Evolutionary conservation across 2,329 filamentous ascomycete genomes (phyloP).

Genomic region (Pyrenochaeta sp.): DNA sequence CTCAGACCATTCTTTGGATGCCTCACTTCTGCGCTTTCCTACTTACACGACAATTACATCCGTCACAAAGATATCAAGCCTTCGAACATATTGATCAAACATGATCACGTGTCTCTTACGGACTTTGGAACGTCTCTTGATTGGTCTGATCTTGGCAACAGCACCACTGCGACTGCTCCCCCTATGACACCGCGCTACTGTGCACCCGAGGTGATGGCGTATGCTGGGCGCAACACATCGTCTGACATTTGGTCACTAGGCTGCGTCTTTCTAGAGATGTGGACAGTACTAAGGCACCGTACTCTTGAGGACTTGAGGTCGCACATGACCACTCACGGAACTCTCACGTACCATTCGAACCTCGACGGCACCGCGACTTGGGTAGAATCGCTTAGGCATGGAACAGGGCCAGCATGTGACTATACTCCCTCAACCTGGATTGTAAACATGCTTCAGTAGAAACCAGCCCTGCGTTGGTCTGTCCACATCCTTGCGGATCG

Average conservation of each 20-base stretch:
- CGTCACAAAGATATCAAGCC: constrained; percentile 33
- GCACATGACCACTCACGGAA: no score
- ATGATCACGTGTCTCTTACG: constrained; percentile 21
- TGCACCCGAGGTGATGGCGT: constrained; percentile 29
- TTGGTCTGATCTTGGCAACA: constrained; percentile 19
- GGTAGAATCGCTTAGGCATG: no score
- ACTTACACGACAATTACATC: constrained; percentile 20
- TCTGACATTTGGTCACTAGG: constrained; percentile 25
- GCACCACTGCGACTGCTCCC: constrained; percentile 18
- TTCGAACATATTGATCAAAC: constrained; percentile 21
- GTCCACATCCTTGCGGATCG: no score
- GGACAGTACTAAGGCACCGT: no score
- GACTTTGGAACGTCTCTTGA: constrained; percentile 28
- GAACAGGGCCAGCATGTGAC: no score
- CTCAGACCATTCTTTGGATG: constrained; percentile 25
- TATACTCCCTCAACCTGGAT: no score
- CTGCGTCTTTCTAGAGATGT: no score
- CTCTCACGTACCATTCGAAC: no score
- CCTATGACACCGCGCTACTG: constrained; percentile 26
- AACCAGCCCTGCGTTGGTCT: no score
- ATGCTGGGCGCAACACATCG: constrained; percentile 15
- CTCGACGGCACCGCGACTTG: no score
- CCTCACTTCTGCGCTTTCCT: constrained; percentile 13
- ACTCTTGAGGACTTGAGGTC: no score
- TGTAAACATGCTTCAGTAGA: no score